Evolutionary conservation across 164 flowering plant species (phyloP), one percentile per base, ranked within the genome.

Genomic region (Houttuynia cordata): DNA sequence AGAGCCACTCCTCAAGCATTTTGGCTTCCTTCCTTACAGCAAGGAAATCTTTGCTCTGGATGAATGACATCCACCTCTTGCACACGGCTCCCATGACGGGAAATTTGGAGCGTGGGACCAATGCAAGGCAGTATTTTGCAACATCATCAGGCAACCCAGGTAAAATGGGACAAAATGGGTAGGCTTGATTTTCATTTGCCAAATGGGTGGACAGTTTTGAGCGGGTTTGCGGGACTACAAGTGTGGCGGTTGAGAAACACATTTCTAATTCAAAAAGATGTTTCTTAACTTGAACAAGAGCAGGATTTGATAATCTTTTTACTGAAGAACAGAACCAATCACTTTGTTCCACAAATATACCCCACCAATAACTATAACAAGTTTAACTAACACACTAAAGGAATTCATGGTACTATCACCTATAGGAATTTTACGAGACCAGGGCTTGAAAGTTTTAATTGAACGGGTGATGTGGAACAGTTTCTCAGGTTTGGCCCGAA

Each of bases 131-230:
- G 51, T 76, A 63, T 68, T 83, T 88, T 61, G 93, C 88, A 57
- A 93, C 91, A 70, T 93, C 99, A 74, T 93, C 99, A 12, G 97
- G 88, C 61, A 93, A 74, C 12, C 97, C 99, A 20, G 95, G 95
- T 56, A 93, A 71, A 67, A 93, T 65, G 47, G 94, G 83, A 66
- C 40, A 61, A 62, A 69, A 72, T 51, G 49, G 20, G 58, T 78
- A 80, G 65, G 58, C 59, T 17, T 15, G 58, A 64, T 18, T 20
- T 56, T 47, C 52, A 71, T 68, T 71, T 62, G 59, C 52, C 20
- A 63, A 47, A 58, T 8, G 56, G 54, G 57, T 41, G 67, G 61
- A 61, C 59, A 59, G 68, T 75, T 80, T 82, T 55, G 73, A 74
- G 67, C 22, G 53, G 51, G 60, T 56, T 51, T 57, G 64, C 18